These are phyloP conservation scores for Rhodotorula sp. DNA, from an alignment of 1,284 basidiomycete species.

Conservation along the genomic window DNA sequence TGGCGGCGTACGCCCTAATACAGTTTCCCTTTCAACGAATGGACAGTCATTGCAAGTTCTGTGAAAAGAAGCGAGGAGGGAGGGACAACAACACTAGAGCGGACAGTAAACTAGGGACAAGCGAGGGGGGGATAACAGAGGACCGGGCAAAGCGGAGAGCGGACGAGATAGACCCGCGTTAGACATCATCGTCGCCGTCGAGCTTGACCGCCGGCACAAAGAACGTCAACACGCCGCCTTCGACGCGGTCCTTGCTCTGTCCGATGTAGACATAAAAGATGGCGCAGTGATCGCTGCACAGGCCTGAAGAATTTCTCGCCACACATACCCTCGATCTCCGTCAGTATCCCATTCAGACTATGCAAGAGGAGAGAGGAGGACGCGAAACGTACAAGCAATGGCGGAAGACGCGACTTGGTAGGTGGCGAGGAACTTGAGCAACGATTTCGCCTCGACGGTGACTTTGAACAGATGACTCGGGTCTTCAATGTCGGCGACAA, in stretches of 20 bases:
- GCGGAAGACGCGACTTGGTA: slow-evolving; percentile 46
- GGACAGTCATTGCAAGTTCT: background rate
- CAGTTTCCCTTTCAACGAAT: background rate
- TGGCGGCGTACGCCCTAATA: background rate
- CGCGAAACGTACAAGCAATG: slow-evolving; percentile 42
- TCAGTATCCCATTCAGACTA: background rate
- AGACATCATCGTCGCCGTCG: slow-evolving; percentile 27
- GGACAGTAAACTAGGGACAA: too few relatives aligned
- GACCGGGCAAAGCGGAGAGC: background rate
- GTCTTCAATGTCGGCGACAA: slow-evolving; percentile 16
- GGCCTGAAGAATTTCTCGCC: slow-evolving; percentile 21
- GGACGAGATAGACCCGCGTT: too few relatives aligned
- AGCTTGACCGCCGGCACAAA: slow-evolving; percentile 34
- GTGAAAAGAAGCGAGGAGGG: too few relatives aligned
- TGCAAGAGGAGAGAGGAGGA: background rate
- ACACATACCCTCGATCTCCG: background rate
- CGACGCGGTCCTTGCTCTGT: slow-evolving; percentile 24
- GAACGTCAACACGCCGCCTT: slow-evolving; percentile 39
- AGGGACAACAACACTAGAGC: too few relatives aligned
- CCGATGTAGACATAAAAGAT: slow-evolving; percentile 50
- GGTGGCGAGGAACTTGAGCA: slow-evolving; percentile 46
- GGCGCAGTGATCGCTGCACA: slow-evolving; percentile 47
- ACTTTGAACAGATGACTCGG: slow-evolving; percentile 39
- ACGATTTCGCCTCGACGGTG: slow-evolving; percentile 45
- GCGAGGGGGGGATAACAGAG: background rate